phyloP scores from a whole-genome alignment of 306 rosid genomes.

The Crotalaria pallida region DNA sequence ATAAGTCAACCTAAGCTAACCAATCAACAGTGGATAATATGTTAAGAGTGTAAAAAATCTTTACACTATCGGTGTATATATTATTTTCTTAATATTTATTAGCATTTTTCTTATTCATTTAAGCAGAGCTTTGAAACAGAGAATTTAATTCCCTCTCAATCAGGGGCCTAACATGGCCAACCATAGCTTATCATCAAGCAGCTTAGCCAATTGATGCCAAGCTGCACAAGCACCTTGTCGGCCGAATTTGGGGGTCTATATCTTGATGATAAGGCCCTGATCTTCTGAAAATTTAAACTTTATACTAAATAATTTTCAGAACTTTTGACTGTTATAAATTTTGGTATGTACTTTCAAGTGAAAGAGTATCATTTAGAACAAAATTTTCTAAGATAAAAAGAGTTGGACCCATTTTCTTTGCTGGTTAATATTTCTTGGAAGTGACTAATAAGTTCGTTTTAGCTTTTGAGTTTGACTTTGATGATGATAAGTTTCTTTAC shows the following conservation, averaged over 20 bases:
- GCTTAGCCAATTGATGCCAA: conserved; percentile 8
- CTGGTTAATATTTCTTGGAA: conserved; percentile 21
- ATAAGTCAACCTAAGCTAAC: too few species aligned
- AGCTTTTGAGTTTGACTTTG: conserved; percentile 28
- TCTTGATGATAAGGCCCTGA: conserved; percentile 20
- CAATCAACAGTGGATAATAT: too few species aligned
- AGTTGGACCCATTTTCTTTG: neutral
- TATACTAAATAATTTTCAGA: neutral
- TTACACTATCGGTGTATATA: too few species aligned
- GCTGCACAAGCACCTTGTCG: conserved; percentile 27
- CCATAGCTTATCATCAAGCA: neutral
- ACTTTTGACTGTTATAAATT: conserved; percentile 15
- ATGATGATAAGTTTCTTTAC: conserved; percentile 25
- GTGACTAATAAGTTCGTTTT: neutral
- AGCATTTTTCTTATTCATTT: conserved; percentile 10
- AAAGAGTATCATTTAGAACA: conserved; percentile 3
- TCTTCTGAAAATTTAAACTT: neutral
- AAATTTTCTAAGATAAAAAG: neutral
- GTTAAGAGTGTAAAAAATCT: too few species aligned
- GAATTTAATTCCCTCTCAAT: conserved; percentile 1
- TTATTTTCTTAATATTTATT: too few species aligned
- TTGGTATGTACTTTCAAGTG: neutral
- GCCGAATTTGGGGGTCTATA: conserved; percentile 20
- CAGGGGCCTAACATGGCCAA: conserved; percentile 24
- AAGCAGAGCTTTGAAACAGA: neutral